A percentile compares a stretch with the other conserved stretches of the same genome.
Conservation (phyloP, 1,284 basidiomycete species). For the Cryptococcus floricola region DNA sequence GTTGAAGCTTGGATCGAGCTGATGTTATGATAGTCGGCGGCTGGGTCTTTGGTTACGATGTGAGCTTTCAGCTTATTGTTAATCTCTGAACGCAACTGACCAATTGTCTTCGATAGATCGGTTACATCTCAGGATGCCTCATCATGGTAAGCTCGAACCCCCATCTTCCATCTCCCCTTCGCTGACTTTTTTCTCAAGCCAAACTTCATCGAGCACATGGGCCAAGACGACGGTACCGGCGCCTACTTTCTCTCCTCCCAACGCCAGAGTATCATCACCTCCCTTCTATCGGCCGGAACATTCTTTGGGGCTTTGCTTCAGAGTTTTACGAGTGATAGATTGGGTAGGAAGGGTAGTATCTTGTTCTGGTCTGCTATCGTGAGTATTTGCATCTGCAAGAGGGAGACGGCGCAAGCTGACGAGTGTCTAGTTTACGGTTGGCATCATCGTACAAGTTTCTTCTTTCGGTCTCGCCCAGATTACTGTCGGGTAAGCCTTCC, state of each 20-base stretch:
- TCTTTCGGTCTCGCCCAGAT: conserved; percentile 66
- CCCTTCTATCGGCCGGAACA: conserved; percentile 67
- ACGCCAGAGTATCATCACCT: conserved; percentile 71
- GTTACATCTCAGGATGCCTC: conserved; percentile 61
- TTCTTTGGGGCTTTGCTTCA: conserved; percentile 65
- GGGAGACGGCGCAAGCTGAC: background rate
- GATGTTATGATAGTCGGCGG: conserved; percentile 20
- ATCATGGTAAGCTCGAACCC: conserved; percentile 55
- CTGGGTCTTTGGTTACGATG: conserved; percentile 31
- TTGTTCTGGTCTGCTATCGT: conserved; percentile 67
- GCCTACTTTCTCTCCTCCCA: conserved; percentile 57
- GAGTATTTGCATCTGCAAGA: conserved; percentile 4
- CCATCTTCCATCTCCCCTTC: background rate
- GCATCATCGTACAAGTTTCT: conserved; percentile 66
- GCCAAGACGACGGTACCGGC: conserved; percentile 55
- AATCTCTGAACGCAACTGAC: background rate
- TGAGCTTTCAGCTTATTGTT: background rate
- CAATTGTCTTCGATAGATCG: conserved; percentile 15
- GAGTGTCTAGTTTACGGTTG: conserved; percentile 52
- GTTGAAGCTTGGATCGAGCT: background rate
- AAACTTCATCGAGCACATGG: conserved; percentile 68
- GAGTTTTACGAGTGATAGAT: conserved; percentile 67
- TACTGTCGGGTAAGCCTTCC: conserved; percentile 52
- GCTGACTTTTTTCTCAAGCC: conserved; percentile 31
- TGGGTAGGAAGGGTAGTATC: conserved; percentile 68